Evolutionary conservation across 805 yeast species (phyloP), one percentile per base, ranked within the genome.

Genomic region (Pichia phayaonensis): DNA sequence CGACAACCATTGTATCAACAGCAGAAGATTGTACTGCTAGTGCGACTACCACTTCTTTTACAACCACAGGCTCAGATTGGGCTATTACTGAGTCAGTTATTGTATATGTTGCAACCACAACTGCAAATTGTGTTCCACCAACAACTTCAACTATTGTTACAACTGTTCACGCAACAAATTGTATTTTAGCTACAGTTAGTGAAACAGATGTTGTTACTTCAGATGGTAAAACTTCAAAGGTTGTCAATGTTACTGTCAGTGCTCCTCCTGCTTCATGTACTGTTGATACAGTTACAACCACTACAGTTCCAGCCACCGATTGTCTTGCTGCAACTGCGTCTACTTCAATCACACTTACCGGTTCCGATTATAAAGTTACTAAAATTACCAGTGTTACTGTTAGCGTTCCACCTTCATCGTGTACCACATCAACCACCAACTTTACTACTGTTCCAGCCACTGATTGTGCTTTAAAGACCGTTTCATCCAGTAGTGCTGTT

Each of bases 121-220:
- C 8, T 13, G 12, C 40, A 12, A 21, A 39, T 4, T 46, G 49
- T 12, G 16, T 24, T 8, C 45, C 45, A 27, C 40, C 50, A n/a
- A 31, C 40, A 16, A 34, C 47, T 8, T 38, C 38, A 21, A 43
- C 42, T 15, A 21, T 10, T 20, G 15, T 26, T 10, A 44, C 40
- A 15, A 13, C 39, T 5, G 44, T 44, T 16, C 46, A 44, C 8
- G 45, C 54, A 10, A 46, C 51, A 3, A 22, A 31, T n/a, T 20
- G 38, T 34, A 8, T n/a, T 23, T n/a, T 42, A 11, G 20, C 26
- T 8, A 44, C 40, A 13, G n/a, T 15, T 15, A 31, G n/a, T 4
- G n/a, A 4, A 15, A 15, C n/a, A 3, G n/a, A 31, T 31, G n/a
- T 15, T 15, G 36, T 15, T 4, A 31, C 36, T 31, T 13, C 7